Base-by-base conservation (phyloP, 2,329 filamentous ascomycete genomes). In the Sporothrix mexicana region DNA sequence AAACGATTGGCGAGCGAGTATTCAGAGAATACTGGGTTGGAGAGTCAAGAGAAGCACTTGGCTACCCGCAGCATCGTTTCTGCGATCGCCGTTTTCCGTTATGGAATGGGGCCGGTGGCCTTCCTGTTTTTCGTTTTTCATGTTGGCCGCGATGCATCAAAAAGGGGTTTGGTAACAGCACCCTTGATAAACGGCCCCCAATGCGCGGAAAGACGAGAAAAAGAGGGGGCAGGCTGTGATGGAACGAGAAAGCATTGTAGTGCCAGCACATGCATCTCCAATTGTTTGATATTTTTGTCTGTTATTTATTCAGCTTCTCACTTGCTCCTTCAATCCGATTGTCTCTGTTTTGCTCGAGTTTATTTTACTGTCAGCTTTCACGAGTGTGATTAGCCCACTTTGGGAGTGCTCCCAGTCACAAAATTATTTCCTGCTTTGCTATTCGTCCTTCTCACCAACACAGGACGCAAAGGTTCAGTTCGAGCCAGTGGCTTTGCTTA, bases 121-220 rank as follows among this genome's bases (percentile, higher is more conserved):
- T 41, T 15, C 7, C 12, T 62, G 59, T 43, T 43, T n/a, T 12
- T 17, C 36, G 30, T 47, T n/a, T 8, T 4, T 45, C 13, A 6
- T 67, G 43, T 67, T 36, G 64, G 64, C 64, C 13, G 45, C 36
- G 23, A 67, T 36, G 64, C 23, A 51, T 67, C 23, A 67, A 36
- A 67, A 30, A 49, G 20, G 64, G 45, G 15, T 55, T 23, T 25
- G 2, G 9, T 20, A 49, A 36, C 15, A 36, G 23, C 2, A 20
- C 57, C 20, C 15, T 9, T 47, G 20, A 41, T 13, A 25, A 25
- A 12, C 61, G 23, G 0, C n/a, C 61, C 61, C 41, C 61, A 66
- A 47, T 12, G 20, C 10, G 41, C 43, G 43, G 20, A 66, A 43
- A 20, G 15, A n/a, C 45, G 25, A 15, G 12, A 45, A 43, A 45